Percentiles rank a stretch among this genome's conserved stretches.
These are phyloP conservation scores for Pueraria montana DNA, from an alignment of 306 rosid species.

Conservation along the genomic window DNA sequence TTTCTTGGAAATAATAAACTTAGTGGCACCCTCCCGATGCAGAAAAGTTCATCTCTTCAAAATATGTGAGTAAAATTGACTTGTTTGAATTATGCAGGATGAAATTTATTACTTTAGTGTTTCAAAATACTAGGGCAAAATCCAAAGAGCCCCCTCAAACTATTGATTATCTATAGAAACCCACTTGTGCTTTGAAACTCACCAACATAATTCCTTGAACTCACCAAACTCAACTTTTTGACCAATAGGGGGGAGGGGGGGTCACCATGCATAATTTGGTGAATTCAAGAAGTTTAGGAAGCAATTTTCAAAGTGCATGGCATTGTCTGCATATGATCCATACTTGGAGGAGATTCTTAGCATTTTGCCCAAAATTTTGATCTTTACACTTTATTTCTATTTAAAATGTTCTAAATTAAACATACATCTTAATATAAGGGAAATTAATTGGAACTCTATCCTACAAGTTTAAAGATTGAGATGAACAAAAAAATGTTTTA, in stretches of 20 bases:
- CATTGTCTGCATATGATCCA: not conserved
- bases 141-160: not conserved
- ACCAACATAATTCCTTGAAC: not conserved
- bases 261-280: not conserved
- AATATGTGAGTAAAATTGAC: constrained; percentile 64
- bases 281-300: not conserved
- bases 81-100: not conserved
- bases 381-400: not conserved
- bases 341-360: not conserved
- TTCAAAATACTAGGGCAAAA: not conserved
- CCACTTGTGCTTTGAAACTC: not conserved
- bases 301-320: not conserved
- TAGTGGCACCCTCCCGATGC: constrained; percentile 66
- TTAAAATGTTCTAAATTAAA: not conserved
- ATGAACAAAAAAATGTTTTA: not conserved
- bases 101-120: not conserved
- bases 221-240: not conserved
- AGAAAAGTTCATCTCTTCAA: constrained; percentile 60
- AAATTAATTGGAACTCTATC: not conserved
- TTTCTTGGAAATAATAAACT: constrained; percentile 87
- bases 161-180: not conserved
- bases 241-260: not conserved
- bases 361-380: not conserved
- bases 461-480: not conserved
- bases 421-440: not conserved